phyloP scores from a whole-genome alignment of 2,329 filamentous ascomycete species.

The Diaporthe capsici region DNA sequence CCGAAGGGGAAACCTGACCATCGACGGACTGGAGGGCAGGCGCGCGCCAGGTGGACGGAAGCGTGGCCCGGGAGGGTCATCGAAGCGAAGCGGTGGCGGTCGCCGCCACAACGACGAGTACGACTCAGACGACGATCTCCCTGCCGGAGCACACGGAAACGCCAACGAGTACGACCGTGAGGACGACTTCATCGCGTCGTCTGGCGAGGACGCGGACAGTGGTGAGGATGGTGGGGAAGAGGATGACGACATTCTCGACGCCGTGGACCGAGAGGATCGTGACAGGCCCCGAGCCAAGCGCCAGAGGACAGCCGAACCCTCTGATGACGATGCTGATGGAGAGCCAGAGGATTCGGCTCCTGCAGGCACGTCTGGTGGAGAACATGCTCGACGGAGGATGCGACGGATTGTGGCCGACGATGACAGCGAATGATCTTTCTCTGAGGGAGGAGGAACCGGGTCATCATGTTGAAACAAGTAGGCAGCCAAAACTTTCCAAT shows the following conservation, averaged over 20 bases:
- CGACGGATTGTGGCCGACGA: constrained; percentile 74
- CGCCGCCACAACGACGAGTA: constrained; percentile 74
- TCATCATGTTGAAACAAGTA: not conserved
- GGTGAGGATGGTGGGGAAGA: constrained; percentile 70
- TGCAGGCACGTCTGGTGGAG: constrained; percentile 49
- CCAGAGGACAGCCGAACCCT: constrained; percentile 64
- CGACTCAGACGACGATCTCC: constrained; percentile 82
- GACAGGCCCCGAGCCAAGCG: constrained; percentile 62
- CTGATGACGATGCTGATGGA: constrained; percentile 67
- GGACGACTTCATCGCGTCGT: constrained; percentile 83
- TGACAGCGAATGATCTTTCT: constrained; percentile 60
- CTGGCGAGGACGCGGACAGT: constrained; percentile 72
- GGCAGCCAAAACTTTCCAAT: not conserved
- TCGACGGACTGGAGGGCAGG: constrained; percentile 75
- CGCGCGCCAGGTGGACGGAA: constrained; percentile 66
- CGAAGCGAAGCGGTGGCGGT: constrained; percentile 47
- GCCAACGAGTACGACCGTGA: constrained; percentile 82
- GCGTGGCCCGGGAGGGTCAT: constrained; percentile 61
- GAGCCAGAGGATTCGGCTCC: constrained; percentile 65
- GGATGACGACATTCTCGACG: constrained; percentile 71
- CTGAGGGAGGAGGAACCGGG: not conserved
- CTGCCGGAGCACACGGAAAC: constrained; percentile 71
- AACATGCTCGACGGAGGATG: constrained; percentile 61
- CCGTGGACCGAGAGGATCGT: constrained; percentile 70
- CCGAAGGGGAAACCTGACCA: constrained; percentile 71